Evolutionary conservation across 2,329 filamentous ascomycete genomes (phyloP), one percentile per base, ranked within the genome.

Genomic region (Talaromyces sp.): DNA sequence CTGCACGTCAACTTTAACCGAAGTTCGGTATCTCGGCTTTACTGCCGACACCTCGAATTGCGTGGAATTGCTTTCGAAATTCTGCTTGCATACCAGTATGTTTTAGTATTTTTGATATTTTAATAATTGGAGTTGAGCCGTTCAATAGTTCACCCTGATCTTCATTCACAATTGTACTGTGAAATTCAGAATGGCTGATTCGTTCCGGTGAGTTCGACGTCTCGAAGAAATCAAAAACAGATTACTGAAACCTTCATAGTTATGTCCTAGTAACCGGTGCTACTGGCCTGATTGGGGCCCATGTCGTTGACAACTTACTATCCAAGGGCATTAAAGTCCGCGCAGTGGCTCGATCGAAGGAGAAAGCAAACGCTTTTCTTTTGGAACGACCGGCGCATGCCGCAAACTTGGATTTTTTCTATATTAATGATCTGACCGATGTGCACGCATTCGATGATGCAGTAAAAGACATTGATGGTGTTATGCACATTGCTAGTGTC

Each of bases 191-290:
- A 53, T 31, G 27, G 31, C 51, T 16, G 23, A 14, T 53, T 53
- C 51, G 10, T 53, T 53, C 51, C 50, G 27, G 50, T 53, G 12
- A 30, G 50, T 30, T 53, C 50, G 9, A 16, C 27, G 30, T 16
- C 50, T 28, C 4, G 7, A 12, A 27, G 5, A 28, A 16, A 28
- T 14, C 2, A 16, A 53, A 28, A 14, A 53, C 12, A 7, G 4
- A 53, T 12, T 30, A 53, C 7, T 23, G 5, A 53, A 53, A 12
- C 6, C 2, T 1, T 14, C 30, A 53, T 53, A 53, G 50, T 3
- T 31, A 47, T 57, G n/a, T 59, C 5, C 23, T 59, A 12, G 42
- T 60, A 3, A 60, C 58, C n/a, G 58, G 58, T 12, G 58, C 30
- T 31, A 56, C 51, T 27, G 58, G 58, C 27, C 28, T 60, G n/a